Evolutionary conservation across 306 rosid species (phyloP).

Genomic region (Arachis hypogaea): DNA sequence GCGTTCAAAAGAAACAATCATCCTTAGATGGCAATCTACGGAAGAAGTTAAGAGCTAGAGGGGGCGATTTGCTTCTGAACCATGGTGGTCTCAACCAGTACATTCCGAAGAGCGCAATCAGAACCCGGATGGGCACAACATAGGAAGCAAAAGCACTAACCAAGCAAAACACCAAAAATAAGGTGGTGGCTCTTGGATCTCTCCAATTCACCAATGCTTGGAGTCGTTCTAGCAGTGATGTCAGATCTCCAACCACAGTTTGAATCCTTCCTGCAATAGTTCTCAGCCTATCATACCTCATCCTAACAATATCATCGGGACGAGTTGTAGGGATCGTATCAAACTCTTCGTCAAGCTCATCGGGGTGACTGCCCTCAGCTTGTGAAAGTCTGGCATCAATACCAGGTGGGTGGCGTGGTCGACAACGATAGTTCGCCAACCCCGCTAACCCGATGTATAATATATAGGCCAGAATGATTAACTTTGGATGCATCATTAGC

Average conservation of each 20-base stretch:
- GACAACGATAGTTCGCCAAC: conserved; percentile 5
- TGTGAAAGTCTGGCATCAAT: not conserved
- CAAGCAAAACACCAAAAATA: conserved; percentile 8
- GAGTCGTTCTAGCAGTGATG: not conserved
- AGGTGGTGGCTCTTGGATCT: conserved; percentile 26
- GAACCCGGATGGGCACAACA: not conserved
- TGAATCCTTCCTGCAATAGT: not conserved
- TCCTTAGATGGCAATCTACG: no score
- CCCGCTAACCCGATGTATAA: not conserved
- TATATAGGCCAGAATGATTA: not conserved
- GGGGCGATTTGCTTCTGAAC: no score
- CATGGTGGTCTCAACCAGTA: no score
- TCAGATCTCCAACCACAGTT: not conserved
- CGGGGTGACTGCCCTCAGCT: not conserved
- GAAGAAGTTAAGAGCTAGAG: no score
- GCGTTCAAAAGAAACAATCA: no score
- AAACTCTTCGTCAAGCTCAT: conserved; percentile 11
- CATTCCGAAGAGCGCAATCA: not conserved
- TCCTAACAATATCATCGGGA: not conserved
- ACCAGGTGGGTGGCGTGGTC: not conserved
- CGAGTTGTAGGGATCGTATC: conserved; percentile 19
- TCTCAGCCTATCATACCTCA: conserved; percentile 23
- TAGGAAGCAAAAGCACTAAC: conserved; percentile 2
- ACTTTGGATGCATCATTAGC: not conserved
- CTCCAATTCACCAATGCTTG: conserved; percentile 4